Evolutionary conservation across 805 yeast genomes (phyloP).

Genomic region (Barnettozyma pratensis): DNA sequence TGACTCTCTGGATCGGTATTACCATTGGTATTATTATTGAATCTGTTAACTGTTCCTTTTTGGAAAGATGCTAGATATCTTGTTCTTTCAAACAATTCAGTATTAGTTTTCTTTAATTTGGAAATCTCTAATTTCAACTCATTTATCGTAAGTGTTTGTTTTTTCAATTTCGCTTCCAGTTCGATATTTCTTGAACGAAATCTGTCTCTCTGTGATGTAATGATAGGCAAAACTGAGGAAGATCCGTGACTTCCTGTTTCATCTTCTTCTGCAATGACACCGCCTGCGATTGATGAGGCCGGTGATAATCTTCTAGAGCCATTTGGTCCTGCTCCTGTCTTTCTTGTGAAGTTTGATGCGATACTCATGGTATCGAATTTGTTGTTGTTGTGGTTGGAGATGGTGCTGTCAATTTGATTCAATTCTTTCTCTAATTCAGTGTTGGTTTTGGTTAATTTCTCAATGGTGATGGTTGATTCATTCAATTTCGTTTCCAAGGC

Average conservation of each 20-base stretch:
- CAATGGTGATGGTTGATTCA: conserved; percentile 33
- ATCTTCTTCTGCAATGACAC: conserved; percentile 26
- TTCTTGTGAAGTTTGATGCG: conserved; percentile 29
- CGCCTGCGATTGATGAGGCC: conserved; percentile 47
- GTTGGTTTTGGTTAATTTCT: conserved; percentile 41
- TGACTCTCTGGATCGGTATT: conserved; percentile 43
- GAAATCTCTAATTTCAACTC: conserved; percentile 63
- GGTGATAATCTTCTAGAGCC: conserved; percentile 40
- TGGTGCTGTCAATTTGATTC: conserved; percentile 40
- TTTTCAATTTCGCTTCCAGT: conserved; percentile 75
- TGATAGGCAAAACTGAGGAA: conserved; percentile 66
- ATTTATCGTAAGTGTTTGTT: conserved; percentile 44
- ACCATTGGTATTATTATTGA: conserved; percentile 23
- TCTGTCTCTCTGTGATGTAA: conserved; percentile 93
- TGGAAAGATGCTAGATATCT: conserved; percentile 55
- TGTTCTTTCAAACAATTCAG: conserved; percentile 72
- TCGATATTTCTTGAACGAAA: conserved; percentile 80
- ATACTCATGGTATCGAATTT: conserved; percentile 56
- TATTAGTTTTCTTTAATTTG: conserved; percentile 65
- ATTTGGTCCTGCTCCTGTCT: conserved; percentile 25
- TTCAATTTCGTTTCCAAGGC: conserved; percentile 35
- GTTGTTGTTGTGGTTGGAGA: conserved; percentile 26
- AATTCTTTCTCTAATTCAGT: conserved; percentile 71
- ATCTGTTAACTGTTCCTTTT: conserved; percentile 13
- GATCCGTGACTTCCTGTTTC: conserved; percentile 27